A percentile compares a stretch with the other conserved stretches of the same genome.
phyloP scores from a whole-genome alignment of 2,329 filamentous ascomycete species.

The Xylariaceae sp. region DNA sequence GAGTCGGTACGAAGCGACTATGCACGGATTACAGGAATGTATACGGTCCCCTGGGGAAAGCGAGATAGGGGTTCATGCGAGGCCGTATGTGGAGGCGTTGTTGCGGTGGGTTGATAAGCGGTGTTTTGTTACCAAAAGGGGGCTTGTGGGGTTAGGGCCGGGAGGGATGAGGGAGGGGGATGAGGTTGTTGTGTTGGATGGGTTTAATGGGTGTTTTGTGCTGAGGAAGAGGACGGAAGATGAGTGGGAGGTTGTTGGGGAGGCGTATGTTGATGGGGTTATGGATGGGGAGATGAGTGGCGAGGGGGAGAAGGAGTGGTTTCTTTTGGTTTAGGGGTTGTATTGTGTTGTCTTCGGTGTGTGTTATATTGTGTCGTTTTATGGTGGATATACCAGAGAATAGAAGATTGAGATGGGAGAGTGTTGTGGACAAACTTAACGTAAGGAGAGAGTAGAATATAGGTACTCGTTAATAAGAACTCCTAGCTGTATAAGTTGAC shows the following conservation, averaged over 20 bases:
- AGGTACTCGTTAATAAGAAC: too few species aligned
- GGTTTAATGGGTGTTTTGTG: conserved; percentile 13
- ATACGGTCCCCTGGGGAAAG: not conserved
- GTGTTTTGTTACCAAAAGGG: conserved; percentile 3
- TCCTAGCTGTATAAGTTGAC: too few species aligned
- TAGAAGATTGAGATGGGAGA: too few species aligned
- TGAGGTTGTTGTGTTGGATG: not conserved
- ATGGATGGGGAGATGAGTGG: conserved; percentile 11
- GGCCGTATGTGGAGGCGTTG: conserved; percentile 8
- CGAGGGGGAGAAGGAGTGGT: conserved; percentile 1
- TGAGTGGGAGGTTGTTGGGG: conserved; percentile 7
- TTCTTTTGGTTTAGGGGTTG: not conserved
- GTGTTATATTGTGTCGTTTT: too few species aligned
- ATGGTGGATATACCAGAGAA: too few species aligned
- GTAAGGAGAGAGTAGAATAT: too few species aligned
- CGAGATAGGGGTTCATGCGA: conserved; percentile 1
- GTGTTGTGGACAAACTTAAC: too few species aligned
- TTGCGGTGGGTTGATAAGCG: conserved; percentile 12
- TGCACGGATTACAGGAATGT: not conserved
- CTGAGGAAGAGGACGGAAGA: too few species aligned
- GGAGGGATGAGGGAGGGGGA: not conserved
- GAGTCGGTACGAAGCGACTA: not conserved
- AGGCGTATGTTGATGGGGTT: conserved; percentile 10
- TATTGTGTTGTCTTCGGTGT: too few species aligned
- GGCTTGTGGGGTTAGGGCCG: conserved; percentile 12